Base-by-base conservation (phyloP, 2,329 filamentous ascomycete genomes). In the Dactylellina leptospora region DNA sequence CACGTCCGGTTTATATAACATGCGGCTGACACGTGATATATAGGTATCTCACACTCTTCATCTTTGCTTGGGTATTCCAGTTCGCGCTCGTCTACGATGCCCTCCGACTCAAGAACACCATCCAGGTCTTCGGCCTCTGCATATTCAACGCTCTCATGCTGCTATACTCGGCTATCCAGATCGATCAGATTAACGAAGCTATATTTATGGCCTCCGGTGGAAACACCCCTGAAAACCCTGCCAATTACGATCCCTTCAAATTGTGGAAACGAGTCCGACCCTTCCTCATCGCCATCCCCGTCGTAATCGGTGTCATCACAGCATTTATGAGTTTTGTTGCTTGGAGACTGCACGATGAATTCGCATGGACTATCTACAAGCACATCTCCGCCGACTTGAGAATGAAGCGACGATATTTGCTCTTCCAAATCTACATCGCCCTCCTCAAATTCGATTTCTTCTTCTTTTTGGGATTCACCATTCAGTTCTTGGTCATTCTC, bases 381-480 rank as follows among this genome's bases (percentile, higher is more conserved):
- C 93, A 96, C 80, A 99, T 99, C 79, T 96, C 93, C 78, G 95
- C 95, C 55, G 95, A 99, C 82, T 86, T 97, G 79, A 88, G 92
- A 77, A 92, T 99, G 89, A 97, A 97, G 85, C 89, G 93, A 82
- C 88, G 95, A 75, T 99, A 96, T 82, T 85, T 99, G 71, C 91
- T 93, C 74, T 99, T 96, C 80, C 95, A 99, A 88, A 93, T 99
- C 80, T 99, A 97, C 81, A 97, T 99, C 78, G 92, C 95, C 36
- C 86, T 99, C 9, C 85, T 99, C 75, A 99, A 99, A 81, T 99
- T 99, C 80, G 95, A 99, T 82, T 97, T 99, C 82, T 99, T 99
- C 87, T 97, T 99, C 84, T 99, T 99, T 85, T 87, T 99, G 54
- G 95, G 93, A 60, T 99, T 99, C 80, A 97, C 95, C 4, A 91